Base-by-base conservation (phyloP, 1,284 basidiomycete genomes). In the Trametes sp. region DNA sequence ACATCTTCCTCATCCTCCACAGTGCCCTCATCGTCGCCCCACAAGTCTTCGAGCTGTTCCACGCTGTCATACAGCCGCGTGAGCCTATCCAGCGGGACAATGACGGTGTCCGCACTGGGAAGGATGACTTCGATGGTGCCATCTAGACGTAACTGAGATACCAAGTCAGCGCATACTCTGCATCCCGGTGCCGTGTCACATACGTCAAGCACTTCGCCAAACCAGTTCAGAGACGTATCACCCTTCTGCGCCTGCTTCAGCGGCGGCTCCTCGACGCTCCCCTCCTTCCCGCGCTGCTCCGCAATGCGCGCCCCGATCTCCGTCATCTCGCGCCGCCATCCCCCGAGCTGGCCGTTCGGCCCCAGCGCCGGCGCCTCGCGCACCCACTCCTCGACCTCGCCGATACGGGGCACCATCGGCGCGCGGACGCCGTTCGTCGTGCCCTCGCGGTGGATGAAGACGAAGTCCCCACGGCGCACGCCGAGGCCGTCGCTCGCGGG, bases 401-500 rank as follows among this genome's bases (percentile, higher is more conserved):
- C 93, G 41, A 95, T 89, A 56, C 83, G 82, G 6, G 93, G 92
- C 50, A 95, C 87, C 63, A 82, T 78, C 2, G 92, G 90, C 13
- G 78, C 74, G 41, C 80, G 73, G 35, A 83, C 83, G n/a, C 92
- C 92, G 71, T 94, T 95, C 16, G 84, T 87, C 31, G 80, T 78
- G 21, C 84, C 87, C 65, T 82, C 81, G 9, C 77, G 77, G 75
- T 93, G 89, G 58, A 96, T 82, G 67, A 98, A 89, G 19, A 98
- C 94, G 62, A 88, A 86, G 71, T 96, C 93, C 13, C 94, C 93
- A 24, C 92, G 84, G 51, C 88, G 85, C 28, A 96, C 88, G 36
- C 93, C 93, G 54, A 92, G 86, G n/a, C 86, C 87, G 45, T 90
- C 88, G 36, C 66, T 77, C 67, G 66, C 77, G 68, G 81, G 74